Conservation (phyloP, 116 monocot genomes). For the Posidonia oceanica region DNA sequence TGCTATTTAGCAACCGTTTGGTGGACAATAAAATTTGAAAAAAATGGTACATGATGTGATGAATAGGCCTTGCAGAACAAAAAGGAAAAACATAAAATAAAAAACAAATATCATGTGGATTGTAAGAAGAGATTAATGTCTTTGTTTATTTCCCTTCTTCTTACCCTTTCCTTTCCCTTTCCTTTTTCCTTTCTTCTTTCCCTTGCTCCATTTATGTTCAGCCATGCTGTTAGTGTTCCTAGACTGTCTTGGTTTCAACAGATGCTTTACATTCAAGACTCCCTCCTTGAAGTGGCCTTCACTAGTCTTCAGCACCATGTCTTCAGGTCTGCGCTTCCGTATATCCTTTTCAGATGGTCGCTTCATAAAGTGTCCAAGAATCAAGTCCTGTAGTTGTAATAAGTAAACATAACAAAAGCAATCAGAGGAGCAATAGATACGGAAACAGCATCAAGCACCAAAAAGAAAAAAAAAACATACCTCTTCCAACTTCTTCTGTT, state of each 20-base stretch:
- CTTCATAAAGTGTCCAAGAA: slow-evolving; percentile 39
- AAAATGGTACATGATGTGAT: too few species aligned
- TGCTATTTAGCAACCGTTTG: too few species aligned
- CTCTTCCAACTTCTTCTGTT: slow-evolving; percentile 39
- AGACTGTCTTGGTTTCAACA: slow-evolving; percentile 18
- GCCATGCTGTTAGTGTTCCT: slow-evolving; percentile 8
- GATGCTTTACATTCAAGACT: slow-evolving; percentile 46
- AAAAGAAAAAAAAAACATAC: slow-evolving; percentile 9
- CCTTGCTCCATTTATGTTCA: slow-evolving; percentile 4
- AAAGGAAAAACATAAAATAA: too few species aligned
- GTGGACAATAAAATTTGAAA: too few species aligned
- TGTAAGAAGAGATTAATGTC: neutral
- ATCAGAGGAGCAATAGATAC: neutral
- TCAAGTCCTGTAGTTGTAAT: slow-evolving; percentile 17
- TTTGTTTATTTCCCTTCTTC: slow-evolving; percentile 9
- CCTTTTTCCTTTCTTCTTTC: slow-evolving; percentile 25
- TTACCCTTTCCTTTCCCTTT: slow-evolving; percentile 18
- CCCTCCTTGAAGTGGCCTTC: slow-evolving; percentile 44
- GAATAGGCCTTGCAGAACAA: too few species aligned
- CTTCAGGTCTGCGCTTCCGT: slow-evolving; percentile 26
- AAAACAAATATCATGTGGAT: neutral
- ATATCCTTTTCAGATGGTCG: neutral
- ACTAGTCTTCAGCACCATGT: slow-evolving; percentile 29
- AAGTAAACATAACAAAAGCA: neutral
- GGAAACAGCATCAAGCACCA: neutral